These are phyloP conservation scores for Salix caprea DNA, from an alignment of 345 rosid genomes.

Conservation along the genomic window DNA sequence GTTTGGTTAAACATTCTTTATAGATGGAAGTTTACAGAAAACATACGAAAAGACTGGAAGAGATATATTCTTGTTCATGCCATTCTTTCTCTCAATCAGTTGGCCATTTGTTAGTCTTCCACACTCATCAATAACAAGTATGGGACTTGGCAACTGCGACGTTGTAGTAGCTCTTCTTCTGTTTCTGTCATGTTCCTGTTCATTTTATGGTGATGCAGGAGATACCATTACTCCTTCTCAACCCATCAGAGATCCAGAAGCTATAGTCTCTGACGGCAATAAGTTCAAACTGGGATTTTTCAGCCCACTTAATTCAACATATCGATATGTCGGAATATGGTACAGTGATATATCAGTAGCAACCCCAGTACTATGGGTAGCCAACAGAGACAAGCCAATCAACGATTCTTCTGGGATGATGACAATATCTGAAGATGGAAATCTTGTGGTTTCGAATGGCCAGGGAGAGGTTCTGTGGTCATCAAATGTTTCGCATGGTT, in stretches of 20 bases:
- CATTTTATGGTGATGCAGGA: background rate
- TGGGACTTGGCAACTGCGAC: background rate
- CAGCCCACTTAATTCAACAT: slow-evolving; percentile 9
- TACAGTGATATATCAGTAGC: background rate
- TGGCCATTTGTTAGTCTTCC: background rate
- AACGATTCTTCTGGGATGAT: slow-evolving; percentile 33
- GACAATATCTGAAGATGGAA: slow-evolving; percentile 28
- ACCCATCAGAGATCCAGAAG: slow-evolving; percentile 10
- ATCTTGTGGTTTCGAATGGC: slow-evolving; percentile 36
- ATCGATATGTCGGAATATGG: slow-evolving; percentile 13
- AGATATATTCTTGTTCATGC: background rate
- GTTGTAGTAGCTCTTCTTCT: background rate
- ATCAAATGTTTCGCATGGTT: too few relatives aligned
- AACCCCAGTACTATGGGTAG: background rate
- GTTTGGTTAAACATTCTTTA: too few relatives aligned
- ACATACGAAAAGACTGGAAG: too few relatives aligned
- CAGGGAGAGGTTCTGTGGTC: background rate
- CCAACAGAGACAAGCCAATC: slow-evolving; percentile 10
- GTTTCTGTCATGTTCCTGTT: background rate
- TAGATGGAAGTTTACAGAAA: too few relatives aligned
- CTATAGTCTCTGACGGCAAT: background rate
- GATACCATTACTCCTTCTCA: background rate
- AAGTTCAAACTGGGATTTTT: slow-evolving; percentile 10
- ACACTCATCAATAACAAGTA: background rate
- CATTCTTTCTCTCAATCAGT: background rate